Evolutionary conservation across 177 flowering plant species (phyloP).

Genomic region (Tripterygium wilfordii): DNA sequence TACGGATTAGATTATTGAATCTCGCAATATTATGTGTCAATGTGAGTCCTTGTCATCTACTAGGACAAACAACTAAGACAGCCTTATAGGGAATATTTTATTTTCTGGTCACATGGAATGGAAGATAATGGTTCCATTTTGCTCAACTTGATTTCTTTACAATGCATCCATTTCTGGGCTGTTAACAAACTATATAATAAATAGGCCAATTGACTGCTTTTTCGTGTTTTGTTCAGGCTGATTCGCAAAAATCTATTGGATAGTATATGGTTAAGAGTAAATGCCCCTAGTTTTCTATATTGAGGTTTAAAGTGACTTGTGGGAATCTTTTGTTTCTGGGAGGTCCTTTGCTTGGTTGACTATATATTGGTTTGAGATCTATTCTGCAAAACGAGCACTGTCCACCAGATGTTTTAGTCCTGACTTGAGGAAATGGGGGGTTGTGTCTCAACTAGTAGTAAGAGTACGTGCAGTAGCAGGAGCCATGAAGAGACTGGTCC

Average conservation of each 20-base stretch:
- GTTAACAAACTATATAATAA: too few relatives aligned
- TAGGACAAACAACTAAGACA: slow-evolving; percentile 23
- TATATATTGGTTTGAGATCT: slow-evolving; percentile 22
- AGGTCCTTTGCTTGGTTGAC: slow-evolving; percentile 24
- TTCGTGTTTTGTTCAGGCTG: too few relatives aligned
- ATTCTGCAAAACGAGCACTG: slow-evolving; percentile 18
- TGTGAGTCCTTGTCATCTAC: slow-evolving; percentile 19
- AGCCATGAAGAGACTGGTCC: slow-evolving; percentile 43
- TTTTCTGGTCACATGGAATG: slow-evolving; percentile 32
- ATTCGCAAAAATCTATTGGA: slow-evolving; percentile 9
- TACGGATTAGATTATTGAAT: slow-evolving; percentile 2
- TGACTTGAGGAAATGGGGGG: slow-evolving; percentile 64
- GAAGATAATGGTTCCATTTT: too few relatives aligned
- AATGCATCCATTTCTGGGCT: too few relatives aligned
- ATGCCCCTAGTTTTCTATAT: slow-evolving; percentile 9
- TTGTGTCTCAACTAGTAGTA: slow-evolving; percentile 62
- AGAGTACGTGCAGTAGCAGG: slow-evolving; percentile 43
- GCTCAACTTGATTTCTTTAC: too few relatives aligned
- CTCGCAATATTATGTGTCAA: slow-evolving; percentile 17
- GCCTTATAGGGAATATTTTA: slow-evolving; percentile 23
- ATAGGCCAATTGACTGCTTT: too few relatives aligned
- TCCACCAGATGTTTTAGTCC: slow-evolving; percentile 27
- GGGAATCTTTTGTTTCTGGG: slow-evolving; percentile 24
- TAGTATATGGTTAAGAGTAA: slow-evolving; percentile 25
- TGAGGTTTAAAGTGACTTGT: slow-evolving; percentile 8